Percentiles rank a stretch among this genome's conserved stretches.
phyloP scores from a whole-genome alignment of 257 asterid genomes.

The Ligustrum vulgare region DNA sequence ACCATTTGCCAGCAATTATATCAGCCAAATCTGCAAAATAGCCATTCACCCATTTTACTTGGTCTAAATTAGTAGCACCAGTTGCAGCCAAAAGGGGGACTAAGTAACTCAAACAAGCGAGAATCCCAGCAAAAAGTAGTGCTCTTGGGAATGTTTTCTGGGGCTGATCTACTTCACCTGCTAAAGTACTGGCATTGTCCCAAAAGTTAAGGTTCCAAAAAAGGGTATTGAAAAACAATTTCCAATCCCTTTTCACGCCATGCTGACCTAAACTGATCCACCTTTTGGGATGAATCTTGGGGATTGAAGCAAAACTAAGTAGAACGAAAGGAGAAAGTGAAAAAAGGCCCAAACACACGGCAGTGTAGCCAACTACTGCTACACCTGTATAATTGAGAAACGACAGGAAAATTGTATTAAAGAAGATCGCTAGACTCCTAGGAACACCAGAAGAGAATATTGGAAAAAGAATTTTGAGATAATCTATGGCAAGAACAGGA shows the following conservation, averaged over 20 bases:
- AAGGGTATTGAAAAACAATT: constrained; percentile 63
- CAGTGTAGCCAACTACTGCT: constrained; percentile 37
- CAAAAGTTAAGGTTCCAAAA: constrained; percentile 77
- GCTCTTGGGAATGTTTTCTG: constrained; percentile 58
- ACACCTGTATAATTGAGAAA: constrained; percentile 40
- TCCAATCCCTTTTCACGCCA: constrained; percentile 61
- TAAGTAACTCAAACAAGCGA: constrained; percentile 59
- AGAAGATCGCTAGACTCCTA: constrained; percentile 32
- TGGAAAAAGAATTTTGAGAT: constrained; percentile 47
- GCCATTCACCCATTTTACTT: constrained; percentile 56
- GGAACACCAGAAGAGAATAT: constrained; percentile 42
- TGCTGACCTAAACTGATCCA: constrained; percentile 60
- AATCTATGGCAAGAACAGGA: constrained; percentile 48
- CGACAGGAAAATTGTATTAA: constrained; percentile 22
- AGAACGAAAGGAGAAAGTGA: constrained; percentile 43
- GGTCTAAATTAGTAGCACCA: constrained; percentile 59
- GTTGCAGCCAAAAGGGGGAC: constrained; percentile 56
- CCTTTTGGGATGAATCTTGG: constrained; percentile 32
- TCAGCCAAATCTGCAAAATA: constrained; percentile 41
- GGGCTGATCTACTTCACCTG: constrained; percentile 72
- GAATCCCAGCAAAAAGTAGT: constrained; percentile 47
- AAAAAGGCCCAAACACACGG: constrained; percentile 40
- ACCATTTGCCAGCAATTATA: constrained; percentile 56
- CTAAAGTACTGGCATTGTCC: constrained; percentile 72
- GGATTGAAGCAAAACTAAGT: constrained; percentile 32